Evolutionary conservation across 352 stramenopile species (phyloP).

Genomic region (Globisporangium recalcitrans): DNA sequence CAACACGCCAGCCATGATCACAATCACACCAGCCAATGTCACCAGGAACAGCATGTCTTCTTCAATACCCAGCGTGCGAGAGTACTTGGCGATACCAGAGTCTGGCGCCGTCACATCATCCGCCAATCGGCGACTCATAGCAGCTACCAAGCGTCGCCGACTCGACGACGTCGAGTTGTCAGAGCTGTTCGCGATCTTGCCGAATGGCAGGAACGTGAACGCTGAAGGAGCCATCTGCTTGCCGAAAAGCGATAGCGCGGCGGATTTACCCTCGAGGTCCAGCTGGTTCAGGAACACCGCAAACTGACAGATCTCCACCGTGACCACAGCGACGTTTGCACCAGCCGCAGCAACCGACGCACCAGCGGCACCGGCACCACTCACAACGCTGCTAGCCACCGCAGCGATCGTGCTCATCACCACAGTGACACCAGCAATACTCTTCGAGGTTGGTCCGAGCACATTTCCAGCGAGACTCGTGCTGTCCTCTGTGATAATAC

Average conservation of each 20-base stretch:
- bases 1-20: slow-evolving; percentile 64
- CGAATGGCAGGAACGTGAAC: slow-evolving; percentile 78
- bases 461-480: slow-evolving; percentile 52
- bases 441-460: slow-evolving; percentile 60
- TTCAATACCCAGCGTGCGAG: slow-evolving; percentile 59
- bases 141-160: slow-evolving; percentile 10
- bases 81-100: slow-evolving; percentile 67
- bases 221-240: slow-evolving; percentile 69
- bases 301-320: slow-evolving; percentile 79
- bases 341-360: slow-evolving; percentile 48
- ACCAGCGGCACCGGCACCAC: slow-evolving; percentile 30
- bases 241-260: slow-evolving; percentile 57
- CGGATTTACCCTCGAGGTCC: slow-evolving; percentile 66
- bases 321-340: slow-evolving; percentile 63
- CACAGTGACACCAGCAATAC: slow-evolving; percentile 63
- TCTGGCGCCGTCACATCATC: slow-evolving; percentile 23
- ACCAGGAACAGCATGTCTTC: slow-evolving; percentile 83
- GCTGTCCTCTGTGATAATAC: slow-evolving; percentile 63
- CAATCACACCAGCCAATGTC: slow-evolving; percentile 67
- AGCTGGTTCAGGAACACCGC: slow-evolving; percentile 73
- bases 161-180: slow-evolving; percentile 14
- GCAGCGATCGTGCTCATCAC: slow-evolving; percentile 64
- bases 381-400: slow-evolving; percentile 56
- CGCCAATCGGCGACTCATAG: background rate
- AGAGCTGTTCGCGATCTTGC: slow-evolving; percentile 28